These are phyloP conservation scores for Pilatotrama ljubarskyi DNA, from an alignment of 768 basidiomycete genomes.

Conservation along the genomic window DNA sequence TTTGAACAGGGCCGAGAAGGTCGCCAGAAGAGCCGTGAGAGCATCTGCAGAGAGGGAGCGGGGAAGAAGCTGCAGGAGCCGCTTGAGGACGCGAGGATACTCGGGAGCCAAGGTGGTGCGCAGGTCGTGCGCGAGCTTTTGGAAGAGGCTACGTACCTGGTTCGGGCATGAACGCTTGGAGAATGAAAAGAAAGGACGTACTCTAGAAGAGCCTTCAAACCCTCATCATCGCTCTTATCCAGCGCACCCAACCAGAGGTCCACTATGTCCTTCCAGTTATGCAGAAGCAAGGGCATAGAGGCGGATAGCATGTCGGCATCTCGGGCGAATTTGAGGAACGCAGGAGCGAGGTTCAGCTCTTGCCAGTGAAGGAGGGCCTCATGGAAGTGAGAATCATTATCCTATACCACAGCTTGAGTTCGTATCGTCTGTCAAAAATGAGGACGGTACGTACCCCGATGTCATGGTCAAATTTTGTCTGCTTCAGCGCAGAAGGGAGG, in stretches of 20 bases:
- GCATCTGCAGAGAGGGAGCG: conserved; percentile 59
- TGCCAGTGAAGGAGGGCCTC: conserved; percentile 72
- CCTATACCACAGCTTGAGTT: conserved; percentile 51
- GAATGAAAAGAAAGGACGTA: conserved; percentile 37
- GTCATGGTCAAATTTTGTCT: conserved; percentile 55
- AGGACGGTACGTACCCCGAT: conserved; percentile 50
- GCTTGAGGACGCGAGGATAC: conserved; percentile 55
- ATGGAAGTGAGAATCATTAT: conserved; percentile 79
- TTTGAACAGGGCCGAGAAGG: conserved; percentile 69
- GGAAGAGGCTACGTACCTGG: conserved; percentile 56
- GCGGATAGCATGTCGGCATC: conserved; percentile 60
- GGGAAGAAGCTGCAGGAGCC: conserved; percentile 57
- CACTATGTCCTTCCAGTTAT: conserved; percentile 73
- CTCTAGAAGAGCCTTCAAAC: conserved; percentile 74
- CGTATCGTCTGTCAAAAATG: no score
- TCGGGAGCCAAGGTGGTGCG: conserved; percentile 71
- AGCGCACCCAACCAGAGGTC: conserved; percentile 63
- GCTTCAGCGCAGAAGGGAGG: conserved; percentile 61
- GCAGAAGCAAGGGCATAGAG: conserved; percentile 79
- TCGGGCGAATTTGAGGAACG: conserved; percentile 70
- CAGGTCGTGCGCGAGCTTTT: conserved; percentile 78
- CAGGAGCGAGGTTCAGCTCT: conserved; percentile 76
- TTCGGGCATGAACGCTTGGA: neutral
- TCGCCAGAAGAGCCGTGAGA: conserved; percentile 64
- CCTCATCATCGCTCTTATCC: conserved; percentile 67